These are phyloP conservation scores for Evansstolkia leycettana DNA, from an alignment of 495 filamentous ascomycete species.

Conservation along the genomic window DNA sequence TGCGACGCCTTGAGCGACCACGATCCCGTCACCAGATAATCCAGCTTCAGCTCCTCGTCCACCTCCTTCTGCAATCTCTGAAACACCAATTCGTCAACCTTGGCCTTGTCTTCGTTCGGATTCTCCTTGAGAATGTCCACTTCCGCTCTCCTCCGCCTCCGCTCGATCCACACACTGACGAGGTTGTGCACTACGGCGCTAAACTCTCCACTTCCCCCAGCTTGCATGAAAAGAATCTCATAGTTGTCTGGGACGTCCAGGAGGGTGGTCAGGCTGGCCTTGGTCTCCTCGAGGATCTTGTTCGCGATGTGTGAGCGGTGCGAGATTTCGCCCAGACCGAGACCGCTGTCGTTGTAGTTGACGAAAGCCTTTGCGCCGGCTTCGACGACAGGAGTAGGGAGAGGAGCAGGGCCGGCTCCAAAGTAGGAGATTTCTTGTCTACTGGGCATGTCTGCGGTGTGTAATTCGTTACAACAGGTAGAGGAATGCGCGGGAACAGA, in stretches of 20 bases:
- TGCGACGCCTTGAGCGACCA: slow-evolving; percentile 90
- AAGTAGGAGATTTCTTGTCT: slow-evolving; percentile 63
- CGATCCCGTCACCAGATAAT: slow-evolving; percentile 83
- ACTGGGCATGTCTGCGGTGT: too few relatives aligned
- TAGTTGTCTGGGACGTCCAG: slow-evolving; percentile 67
- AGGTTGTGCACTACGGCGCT: slow-evolving; percentile 72
- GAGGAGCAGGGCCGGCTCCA: slow-evolving; percentile 73
- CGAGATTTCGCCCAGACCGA: too few relatives aligned
- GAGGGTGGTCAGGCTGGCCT: slow-evolving; percentile 51
- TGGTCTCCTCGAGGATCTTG: slow-evolving; percentile 53
- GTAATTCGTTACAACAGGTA: too few relatives aligned
- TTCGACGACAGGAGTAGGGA: slow-evolving; percentile 69
- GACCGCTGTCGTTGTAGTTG: slow-evolving; percentile 71
- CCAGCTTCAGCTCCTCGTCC: slow-evolving; percentile 54
- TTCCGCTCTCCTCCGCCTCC: slow-evolving; percentile 29
- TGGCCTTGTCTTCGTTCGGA: slow-evolving; percentile 16
- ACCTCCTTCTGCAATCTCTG: slow-evolving; percentile 14
- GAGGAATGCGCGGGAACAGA: too few relatives aligned
- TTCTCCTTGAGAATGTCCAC: slow-evolving; percentile 22
- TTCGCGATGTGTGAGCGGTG: slow-evolving; percentile 73
- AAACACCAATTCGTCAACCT: slow-evolving; percentile 13
- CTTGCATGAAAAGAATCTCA: slow-evolving; percentile 72
- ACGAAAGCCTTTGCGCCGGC: slow-evolving; percentile 61
- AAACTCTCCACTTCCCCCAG: slow-evolving; percentile 72
- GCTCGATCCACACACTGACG: slow-evolving; percentile 67